Percentiles rank a stretch among this genome's conserved stretches.
These are phyloP conservation scores for Linum lewisii DNA, from an alignment of 345 rosid genomes.

Conservation along the genomic window DNA sequence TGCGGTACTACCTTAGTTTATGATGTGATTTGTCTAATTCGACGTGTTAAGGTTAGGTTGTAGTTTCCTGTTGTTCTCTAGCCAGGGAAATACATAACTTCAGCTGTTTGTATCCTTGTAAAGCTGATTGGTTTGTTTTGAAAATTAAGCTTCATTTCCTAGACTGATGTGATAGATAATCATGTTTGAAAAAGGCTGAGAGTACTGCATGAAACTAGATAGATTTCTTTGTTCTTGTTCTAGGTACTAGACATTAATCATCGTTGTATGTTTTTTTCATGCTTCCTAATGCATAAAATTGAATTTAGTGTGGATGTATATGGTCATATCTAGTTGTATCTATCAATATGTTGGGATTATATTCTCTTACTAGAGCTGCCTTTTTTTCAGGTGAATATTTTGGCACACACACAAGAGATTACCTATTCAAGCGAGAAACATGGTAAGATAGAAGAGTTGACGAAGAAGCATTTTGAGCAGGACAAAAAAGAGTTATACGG, in stretches of 20 bases:
- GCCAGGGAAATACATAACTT: not conserved
- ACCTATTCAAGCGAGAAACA: slow-evolving; percentile 7
- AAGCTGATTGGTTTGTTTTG: too few relatives aligned
- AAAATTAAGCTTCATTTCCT: not conserved
- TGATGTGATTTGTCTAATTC: not conserved
- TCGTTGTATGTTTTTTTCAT: too few relatives aligned
- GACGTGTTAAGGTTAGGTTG: slow-evolving; percentile 1
- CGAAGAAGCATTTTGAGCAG: slow-evolving; percentile 35
- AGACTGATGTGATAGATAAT: too few relatives aligned
- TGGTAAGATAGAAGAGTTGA: slow-evolving; percentile 23
- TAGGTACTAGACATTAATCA: too few relatives aligned
- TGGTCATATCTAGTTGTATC: not conserved
- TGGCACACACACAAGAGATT: slow-evolving; percentile 51
- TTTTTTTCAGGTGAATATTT: slow-evolving; percentile 43
- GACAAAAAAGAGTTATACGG: slow-evolving; percentile 15
- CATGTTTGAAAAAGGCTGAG: too few relatives aligned
- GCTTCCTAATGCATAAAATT: too few relatives aligned
- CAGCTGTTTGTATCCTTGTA: not conserved
- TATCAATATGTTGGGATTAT: not conserved
- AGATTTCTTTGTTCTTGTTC: too few relatives aligned
- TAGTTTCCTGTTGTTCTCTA: slow-evolving; percentile 1
- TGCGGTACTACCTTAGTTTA: slow-evolving; percentile 30
- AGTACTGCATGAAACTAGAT: not conserved
- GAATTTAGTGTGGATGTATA: not conserved
- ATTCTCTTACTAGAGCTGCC: not conserved